Base-by-base conservation (phyloP, 441 rosid species). In the Pelargonium citronellum region DNA sequence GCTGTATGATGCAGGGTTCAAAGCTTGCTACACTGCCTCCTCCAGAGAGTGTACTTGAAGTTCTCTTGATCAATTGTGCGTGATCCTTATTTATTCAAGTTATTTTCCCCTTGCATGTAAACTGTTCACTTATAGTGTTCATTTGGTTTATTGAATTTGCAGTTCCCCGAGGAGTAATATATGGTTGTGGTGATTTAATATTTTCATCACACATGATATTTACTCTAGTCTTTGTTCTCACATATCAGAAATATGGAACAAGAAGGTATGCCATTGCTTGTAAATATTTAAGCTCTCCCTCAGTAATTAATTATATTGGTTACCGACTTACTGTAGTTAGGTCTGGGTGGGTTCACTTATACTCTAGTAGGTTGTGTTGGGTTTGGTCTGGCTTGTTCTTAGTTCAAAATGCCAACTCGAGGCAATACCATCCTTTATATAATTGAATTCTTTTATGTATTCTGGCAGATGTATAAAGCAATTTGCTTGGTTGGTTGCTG, bases 131-230 rank as follows among this genome's bases (percentile, higher is more conserved):
- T 67, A 66, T 72, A 71, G 57, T 69, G 58, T 69, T 79, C 19
- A 82, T 64, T 64, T 79, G n/a, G 66, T 73, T 74, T 73, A 6
- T 58, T 64, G 8, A 75, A 68, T 74, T 43, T 69, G 85, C 94
- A 95, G 99, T 94, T 89, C 96, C 98, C 70, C 89, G 84, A 41
- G 99, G 99, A 24, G 87, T 87, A 41, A 80, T 86, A 57, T 92
- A 88, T 70, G 98, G 98, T 30, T 95, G 99, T 69, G 99, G 99
- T 71, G 99, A 95, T 83, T 82, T 95, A 86, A 95, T 95, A 65
- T 95, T 95, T 80, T 95, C 99, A 66, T 95, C 99, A 2, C 99
- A 95, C 81, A 95, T 92, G 98, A 95, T 95, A 77, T 95, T 95
- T 77, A 88, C 96, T 44, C 81, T 95, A 1, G 97, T 95, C 66